phyloP scores from a whole-genome alignment of 331 rosid genomes.

The Rosa hybrid region DNA sequence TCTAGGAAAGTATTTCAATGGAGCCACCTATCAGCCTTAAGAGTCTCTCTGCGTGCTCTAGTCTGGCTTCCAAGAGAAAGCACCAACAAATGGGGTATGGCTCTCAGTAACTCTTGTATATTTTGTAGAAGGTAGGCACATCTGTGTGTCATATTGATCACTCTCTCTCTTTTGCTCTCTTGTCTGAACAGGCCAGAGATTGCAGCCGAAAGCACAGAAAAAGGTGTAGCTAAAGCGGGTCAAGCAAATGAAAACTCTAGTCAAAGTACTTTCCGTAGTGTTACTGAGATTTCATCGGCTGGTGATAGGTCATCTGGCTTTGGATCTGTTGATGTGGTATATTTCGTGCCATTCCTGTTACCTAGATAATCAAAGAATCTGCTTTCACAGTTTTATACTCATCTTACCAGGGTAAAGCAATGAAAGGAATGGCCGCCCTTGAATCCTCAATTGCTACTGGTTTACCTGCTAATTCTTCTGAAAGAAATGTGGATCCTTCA shows the following conservation, averaged over 20 bases:
- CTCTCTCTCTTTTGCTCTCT: conserved; percentile 21
- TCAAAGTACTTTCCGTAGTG: conserved; percentile 74
- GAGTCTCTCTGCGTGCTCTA: conserved; percentile 49
- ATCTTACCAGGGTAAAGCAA: conserved; percentile 77
- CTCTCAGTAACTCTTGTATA: conserved; percentile 2
- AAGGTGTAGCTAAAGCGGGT: conserved; percentile 33
- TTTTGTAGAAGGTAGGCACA: conserved; percentile 6
- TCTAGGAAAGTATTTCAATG: conserved; percentile 56
- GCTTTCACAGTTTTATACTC: conserved; percentile 5
- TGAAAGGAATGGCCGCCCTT: conserved; percentile 66
- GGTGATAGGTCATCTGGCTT: conserved; percentile 53
- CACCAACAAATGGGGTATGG: conserved; percentile 53
- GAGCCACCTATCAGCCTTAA: conserved; percentile 53
- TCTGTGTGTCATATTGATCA: neutral
- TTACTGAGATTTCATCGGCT: conserved; percentile 67
- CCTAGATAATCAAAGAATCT: conserved; percentile 10
- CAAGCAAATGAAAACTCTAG: conserved; percentile 54
- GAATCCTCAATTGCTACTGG: conserved; percentile 39
- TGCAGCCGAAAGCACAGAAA: conserved; percentile 35
- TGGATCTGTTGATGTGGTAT: conserved; percentile 78
- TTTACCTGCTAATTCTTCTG: conserved; percentile 42
- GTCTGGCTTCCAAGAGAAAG: conserved; percentile 42
- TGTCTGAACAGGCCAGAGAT: conserved; percentile 48
- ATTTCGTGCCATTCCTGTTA: conserved; percentile 11
- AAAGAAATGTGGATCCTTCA: conserved; percentile 35